Percentiles rank a stretch among this genome's conserved stretches.
Evolutionary conservation across 108 stramenopile genomes (phyloP).

Genomic region (Fragilaria crotonensis): DNA sequence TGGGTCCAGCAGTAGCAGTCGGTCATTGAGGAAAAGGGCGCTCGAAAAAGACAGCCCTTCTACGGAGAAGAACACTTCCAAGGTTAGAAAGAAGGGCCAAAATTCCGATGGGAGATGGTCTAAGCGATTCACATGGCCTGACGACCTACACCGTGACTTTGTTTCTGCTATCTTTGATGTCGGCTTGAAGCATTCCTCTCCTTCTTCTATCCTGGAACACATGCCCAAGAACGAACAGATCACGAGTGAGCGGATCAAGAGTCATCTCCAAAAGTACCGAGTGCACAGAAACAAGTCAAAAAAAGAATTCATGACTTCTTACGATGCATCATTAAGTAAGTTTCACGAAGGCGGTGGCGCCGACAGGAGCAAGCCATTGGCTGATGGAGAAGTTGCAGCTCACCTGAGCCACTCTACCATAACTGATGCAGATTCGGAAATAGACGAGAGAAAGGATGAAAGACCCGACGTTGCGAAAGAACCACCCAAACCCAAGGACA

Average conservation of each 20-base stretch:
- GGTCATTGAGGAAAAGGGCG: slow-evolving; percentile 8
- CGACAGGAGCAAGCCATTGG: slow-evolving; percentile 19
- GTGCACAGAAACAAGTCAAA: slow-evolving; percentile 79
- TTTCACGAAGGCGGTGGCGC: slow-evolving; percentile 29
- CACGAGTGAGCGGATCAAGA: slow-evolving; percentile 92
- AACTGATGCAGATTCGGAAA: slow-evolving; percentile 4
- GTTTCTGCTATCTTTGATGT: slow-evolving; percentile 93
- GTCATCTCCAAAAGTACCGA: slow-evolving; percentile 94
- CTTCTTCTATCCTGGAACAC: slow-evolving; percentile 83
- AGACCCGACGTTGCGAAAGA: neutral
- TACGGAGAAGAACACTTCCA: neutral
- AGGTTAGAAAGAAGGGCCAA: slow-evolving; percentile 40
- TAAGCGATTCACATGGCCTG: slow-evolving; percentile 86
- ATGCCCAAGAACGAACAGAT: slow-evolving; percentile 79
- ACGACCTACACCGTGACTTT: slow-evolving; percentile 79
- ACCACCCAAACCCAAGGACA: neutral
- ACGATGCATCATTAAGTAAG: slow-evolving; percentile 51
- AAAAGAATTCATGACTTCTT: slow-evolving; percentile 86
- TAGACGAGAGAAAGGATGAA: neutral
- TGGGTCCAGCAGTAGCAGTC: neutral
- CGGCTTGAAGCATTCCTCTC: slow-evolving; percentile 88
- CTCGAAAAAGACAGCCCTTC: slow-evolving; percentile 1
- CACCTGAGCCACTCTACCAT: slow-evolving; percentile 39
- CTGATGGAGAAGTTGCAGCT: slow-evolving; percentile 62
- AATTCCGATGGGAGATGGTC: slow-evolving; percentile 67